phyloP scores from a whole-genome alignment of 208 protist genomes.

The Acanthamoeba divionensis region DNA sequence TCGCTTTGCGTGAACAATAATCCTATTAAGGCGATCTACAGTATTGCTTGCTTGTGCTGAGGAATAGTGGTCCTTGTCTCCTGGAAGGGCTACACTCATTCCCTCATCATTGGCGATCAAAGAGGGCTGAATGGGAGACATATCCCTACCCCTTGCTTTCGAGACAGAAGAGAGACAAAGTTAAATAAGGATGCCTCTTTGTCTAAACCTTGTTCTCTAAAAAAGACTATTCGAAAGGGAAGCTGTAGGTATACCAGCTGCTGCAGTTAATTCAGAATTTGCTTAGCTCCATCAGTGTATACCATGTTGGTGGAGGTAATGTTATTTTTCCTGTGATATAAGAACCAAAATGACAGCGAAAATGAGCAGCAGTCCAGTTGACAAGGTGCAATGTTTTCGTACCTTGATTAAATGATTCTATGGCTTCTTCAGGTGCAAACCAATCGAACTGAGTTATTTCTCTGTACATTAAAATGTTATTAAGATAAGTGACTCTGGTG shows the following conservation, averaged over 20 bases:
- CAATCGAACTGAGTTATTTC: conserved; percentile 41
- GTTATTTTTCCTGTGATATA: not conserved
- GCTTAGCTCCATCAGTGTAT: conserved; percentile 4
- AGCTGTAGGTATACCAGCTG: not conserved
- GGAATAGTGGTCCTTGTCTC: not conserved
- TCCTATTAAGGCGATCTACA: no score
- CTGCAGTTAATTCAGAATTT: not conserved
- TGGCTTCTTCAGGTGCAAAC: conserved; percentile 1
- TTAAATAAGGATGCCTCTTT: not conserved
- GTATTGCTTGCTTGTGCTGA: not conserved
- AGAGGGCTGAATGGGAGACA: not conserved
- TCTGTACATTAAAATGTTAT: not conserved
- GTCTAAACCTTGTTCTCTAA: not conserved
- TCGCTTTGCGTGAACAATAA: no score
- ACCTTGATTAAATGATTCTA: not conserved
- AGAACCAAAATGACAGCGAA: not conserved
- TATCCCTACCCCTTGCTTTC: not conserved
- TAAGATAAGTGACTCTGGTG: not conserved
- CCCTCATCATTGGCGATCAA: not conserved
- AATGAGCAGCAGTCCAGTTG: not conserved
- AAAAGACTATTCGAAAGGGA: not conserved
- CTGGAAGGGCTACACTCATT: not conserved
- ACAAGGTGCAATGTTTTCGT: not conserved
- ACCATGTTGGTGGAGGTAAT: conserved; percentile 45
- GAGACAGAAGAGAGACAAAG: no score